Evolutionary conservation across 75 land plant species (phyloP).

Genomic region (Isoetes taiwanensis): DNA sequence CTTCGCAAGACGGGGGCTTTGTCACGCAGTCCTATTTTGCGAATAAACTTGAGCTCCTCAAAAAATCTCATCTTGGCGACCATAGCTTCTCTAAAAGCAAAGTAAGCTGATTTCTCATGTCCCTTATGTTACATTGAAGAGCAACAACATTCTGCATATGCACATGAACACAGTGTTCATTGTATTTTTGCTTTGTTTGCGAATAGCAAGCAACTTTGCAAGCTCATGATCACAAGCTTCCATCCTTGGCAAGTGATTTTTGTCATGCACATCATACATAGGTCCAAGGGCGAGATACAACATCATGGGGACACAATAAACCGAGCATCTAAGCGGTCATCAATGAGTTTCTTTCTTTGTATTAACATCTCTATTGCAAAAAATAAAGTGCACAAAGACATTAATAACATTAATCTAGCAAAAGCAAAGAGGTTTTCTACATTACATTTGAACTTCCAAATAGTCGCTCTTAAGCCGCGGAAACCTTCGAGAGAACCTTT

Average conservation of each 20-base stretch:
- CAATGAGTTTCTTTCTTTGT: constrained; percentile 77
- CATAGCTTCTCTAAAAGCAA: constrained; percentile 79
- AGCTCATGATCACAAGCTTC: constrained; percentile 47
- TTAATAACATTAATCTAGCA: neutral
- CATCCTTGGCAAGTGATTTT: constrained; percentile 63
- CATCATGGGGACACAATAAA: constrained; percentile 90
- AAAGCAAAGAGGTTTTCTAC: constrained; percentile 37
- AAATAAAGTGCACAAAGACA: too few relatives aligned
- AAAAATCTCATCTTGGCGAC: constrained; percentile 70
- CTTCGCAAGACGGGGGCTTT: constrained; percentile 92
- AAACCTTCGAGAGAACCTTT: constrained; percentile 66
- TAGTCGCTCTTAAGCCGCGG: constrained; percentile 45
- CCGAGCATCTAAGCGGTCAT: constrained; percentile 59
- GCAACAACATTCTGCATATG: constrained; percentile 76
- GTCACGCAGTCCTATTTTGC: constrained; percentile 67
- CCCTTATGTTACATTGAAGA: constrained; percentile 51
- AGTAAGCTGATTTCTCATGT: constrained; percentile 53
- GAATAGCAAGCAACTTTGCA: constrained; percentile 39
- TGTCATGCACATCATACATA: constrained; percentile 92
- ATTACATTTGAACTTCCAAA: constrained; percentile 42
- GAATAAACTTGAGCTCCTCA: constrained; percentile 47
- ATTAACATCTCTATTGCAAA: constrained; percentile 77
- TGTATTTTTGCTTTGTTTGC: constrained; percentile 57
- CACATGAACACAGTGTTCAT: constrained; percentile 72
- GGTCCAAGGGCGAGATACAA: constrained; percentile 93